A percentile compares a stretch with the other conserved stretches of the same genome.
Conservation (phyloP, 2,329 filamentous ascomycete genomes). For the Spiromastix sp. region DNA sequence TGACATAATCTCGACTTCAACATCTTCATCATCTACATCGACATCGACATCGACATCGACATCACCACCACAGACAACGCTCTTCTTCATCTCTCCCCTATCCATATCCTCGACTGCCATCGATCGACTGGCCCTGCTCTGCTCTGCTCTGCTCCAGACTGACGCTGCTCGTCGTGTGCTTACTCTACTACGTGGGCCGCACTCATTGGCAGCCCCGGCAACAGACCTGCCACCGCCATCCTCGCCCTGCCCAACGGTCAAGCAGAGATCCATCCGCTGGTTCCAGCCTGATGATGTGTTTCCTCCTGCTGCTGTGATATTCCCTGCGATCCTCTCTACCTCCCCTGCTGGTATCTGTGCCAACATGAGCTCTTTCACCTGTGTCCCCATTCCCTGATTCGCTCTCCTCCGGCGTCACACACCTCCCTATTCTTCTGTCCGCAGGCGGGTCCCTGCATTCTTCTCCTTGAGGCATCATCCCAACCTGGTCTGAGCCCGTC, state of each 20-base stretch:
- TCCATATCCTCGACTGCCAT: background rate
- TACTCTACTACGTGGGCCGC: constrained; percentile 9
- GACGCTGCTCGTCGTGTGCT: background rate
- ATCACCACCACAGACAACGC: constrained; percentile 2
- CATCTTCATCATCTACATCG: constrained; percentile 1
- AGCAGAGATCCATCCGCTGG: too few relatives aligned
- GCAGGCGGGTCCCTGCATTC: constrained; percentile 4
- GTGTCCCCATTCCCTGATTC: background rate
- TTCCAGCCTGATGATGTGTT: too few relatives aligned
- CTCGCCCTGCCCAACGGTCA: too few relatives aligned
- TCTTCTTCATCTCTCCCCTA: background rate
- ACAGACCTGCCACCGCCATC: background rate
- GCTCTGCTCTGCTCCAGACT: background rate
- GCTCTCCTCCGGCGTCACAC: background rate
- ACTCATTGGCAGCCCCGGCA: constrained; percentile 9
- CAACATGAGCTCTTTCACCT: too few relatives aligned
- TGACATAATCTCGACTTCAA: constrained; percentile 38
- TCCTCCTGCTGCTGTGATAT: too few relatives aligned
- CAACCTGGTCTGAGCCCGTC: background rate
- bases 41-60: constrained; percentile 3
- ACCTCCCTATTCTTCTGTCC: background rate
- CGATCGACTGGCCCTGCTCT: background rate
- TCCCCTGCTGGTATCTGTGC: too few relatives aligned
- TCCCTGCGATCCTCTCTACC: too few relatives aligned
- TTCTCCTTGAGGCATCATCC: background rate